Evolutionary conservation across 306 rosid genomes (phyloP).

Genomic region (Urtica urens): DNA sequence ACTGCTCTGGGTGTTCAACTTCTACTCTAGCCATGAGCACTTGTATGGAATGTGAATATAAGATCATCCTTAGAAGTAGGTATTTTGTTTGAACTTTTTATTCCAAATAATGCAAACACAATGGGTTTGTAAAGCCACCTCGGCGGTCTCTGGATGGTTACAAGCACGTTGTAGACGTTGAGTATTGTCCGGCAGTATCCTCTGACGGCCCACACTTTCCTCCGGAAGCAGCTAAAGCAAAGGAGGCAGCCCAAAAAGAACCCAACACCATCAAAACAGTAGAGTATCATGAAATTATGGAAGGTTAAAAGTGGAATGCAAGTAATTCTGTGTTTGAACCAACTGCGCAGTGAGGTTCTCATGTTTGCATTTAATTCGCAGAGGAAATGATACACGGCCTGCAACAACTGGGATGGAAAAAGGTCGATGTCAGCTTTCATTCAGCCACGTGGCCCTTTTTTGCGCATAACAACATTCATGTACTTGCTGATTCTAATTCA

Average conservation of each 20-base stretch:
- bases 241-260: conserved; percentile 75
- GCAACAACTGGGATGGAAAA: conserved; percentile 84
- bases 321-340: background rate
- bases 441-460: conserved; percentile 82
- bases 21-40: too few species aligned
- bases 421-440: conserved; percentile 92
- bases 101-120: background rate
- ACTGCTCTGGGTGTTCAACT: too few species aligned
- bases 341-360: background rate
- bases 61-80: background rate
- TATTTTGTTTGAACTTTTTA: background rate
- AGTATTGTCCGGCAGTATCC: conserved; percentile 57
- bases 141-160: conserved; percentile 77
- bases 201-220: conserved; percentile 72
- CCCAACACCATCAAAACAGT: conserved; percentile 55
- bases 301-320: conserved; percentile 33
- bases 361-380: conserved; percentile 24
- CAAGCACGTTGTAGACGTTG: conserved; percentile 84
- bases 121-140: conserved; percentile 62
- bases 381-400: conserved; percentile 83
- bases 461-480: conserved; percentile 97
- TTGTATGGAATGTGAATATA: too few species aligned
- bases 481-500: conserved; percentile 12
- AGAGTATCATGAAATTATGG: conserved; percentile 83
- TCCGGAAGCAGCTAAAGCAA: conserved; percentile 71